Base-by-base conservation (phyloP, 2,329 filamentous ascomycete species). In the Fusarium stilboides region DNA sequence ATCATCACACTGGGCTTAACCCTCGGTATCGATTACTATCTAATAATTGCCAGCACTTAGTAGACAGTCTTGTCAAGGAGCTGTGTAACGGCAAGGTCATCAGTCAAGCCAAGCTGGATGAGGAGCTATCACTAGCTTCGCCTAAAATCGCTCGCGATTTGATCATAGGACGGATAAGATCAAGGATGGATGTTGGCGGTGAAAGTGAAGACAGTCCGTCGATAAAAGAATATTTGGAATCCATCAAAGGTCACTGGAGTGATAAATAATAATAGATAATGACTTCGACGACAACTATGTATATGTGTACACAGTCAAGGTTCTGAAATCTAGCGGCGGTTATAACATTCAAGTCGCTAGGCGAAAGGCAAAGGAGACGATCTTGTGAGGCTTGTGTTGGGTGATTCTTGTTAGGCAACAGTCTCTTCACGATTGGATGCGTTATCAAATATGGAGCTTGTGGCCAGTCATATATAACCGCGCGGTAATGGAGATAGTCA, bases 1-100 rank as follows among this genome's bases (percentile, higher is more conserved):
- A 65, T 19, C 57, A 53, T 2, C 72, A 74, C 4, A 72, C 62
- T 4, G 62, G 53, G 1, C 13, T 60, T 0, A 62, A 75, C 13
- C 72, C 72, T 0, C 50, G 68, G 1, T 74, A 74, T 12, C 53
- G 47, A 19, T n/a, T 74, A 6, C 8, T 74, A 0, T 75, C 72
- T 0, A 74, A 72, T 2, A 75, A 75, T 20, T 75, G 73, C 5
- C 73, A 75, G 33, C 73, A 75, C 15, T 3, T 75, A 0, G 73
- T 75, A 0, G 71, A 75, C 3, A 70, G 55, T 4, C 61, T 75
- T 2, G 69, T 75, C n/a, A 75, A 71, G 13, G 73, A 70, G n/a
- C 39, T 75, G 0, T 75, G 73, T 45, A 67, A 75, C 24, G 72
- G 73, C 5, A 75, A 74, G 10, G 64, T 75, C 0, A 75, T 75